Base-by-base conservation (phyloP, 352 stramenopile genomes). In the Blastocystis sp. region DNA sequence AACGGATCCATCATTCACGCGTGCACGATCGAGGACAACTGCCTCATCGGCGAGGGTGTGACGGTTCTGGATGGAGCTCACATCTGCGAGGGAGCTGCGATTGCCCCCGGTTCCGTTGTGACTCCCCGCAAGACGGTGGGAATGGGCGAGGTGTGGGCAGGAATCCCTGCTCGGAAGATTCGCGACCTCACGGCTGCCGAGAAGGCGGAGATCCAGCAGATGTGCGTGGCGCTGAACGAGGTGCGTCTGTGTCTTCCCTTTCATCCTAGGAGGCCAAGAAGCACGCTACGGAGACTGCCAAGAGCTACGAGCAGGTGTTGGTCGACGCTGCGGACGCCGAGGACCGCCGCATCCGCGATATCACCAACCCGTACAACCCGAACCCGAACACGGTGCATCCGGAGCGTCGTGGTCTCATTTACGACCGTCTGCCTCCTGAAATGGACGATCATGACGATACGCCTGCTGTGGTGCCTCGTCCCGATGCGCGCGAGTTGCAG, bases 1-100 rank as follows among this genome's bases (percentile, higher is more conserved):
- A 85, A 76, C 21, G 75, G 75, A 16, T 34, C 57, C 2, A 85
- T 76, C 44, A 76, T 85, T 42, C 75, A 85, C 51, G 75, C 75
- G 1, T 72, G 57, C 63, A 85, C 75, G 18, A 85, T 85, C 46
- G 75, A 76, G n/a, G 54, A 85, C 63, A 85, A 85, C 44, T 85
- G 75, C 40, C 29, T 85, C 21, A 76, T 85, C 38, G 75, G 75
- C 48, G 75, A 72, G 34, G 75, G 75, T 29, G 63, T 57, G 4
- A 85, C 75, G n/a, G 63, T 85, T 44, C 63, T 85, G 11, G 75
- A 85, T 42, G 46, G 29, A 63, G 51, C 63, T 21, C 57, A 76
- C 51, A 85, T 85, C 57, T 72, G 63, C 27, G 57, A 72, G 21
- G 57, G 63, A 11, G 57, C 75, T 24, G 75, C 75, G 16, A 76